A percentile compares a stretch with the other conserved stretches of the same genome.
These are phyloP conservation scores for Cladophialophora chaetospira DNA, from an alignment of 2,329 filamentous ascomycete species.

Conservation along the genomic window DNA sequence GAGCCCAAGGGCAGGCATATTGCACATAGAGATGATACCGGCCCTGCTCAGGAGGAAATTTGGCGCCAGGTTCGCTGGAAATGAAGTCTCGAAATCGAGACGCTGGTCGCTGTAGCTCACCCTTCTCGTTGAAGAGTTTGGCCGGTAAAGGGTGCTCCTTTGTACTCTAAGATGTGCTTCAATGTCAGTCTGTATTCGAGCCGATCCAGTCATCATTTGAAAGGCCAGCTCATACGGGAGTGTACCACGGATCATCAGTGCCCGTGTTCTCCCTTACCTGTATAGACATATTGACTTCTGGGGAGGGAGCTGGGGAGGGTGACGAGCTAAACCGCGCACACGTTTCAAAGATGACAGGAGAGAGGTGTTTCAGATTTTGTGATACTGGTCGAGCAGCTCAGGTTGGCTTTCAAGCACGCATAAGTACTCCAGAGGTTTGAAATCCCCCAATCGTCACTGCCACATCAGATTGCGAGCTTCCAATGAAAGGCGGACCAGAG, in stretches of 20 bases:
- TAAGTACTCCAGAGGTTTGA: too few relatives aligned
- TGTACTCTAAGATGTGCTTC: slow-evolving; percentile 63
- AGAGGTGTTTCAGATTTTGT: too few relatives aligned
- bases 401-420: too few relatives aligned
- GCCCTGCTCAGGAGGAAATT: slow-evolving; percentile 80
- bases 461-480: neutral
- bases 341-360: neutral
- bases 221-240: neutral
- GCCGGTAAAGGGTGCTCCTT: slow-evolving; percentile 70
- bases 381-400: too few relatives aligned
- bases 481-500: neutral
- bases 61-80: slow-evolving; percentile 67
- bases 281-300: neutral
- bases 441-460: neutral
- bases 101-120: slow-evolving; percentile 86
- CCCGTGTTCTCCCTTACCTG: neutral
- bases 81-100: slow-evolving; percentile 81
- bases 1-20: slow-evolving; percentile 88
- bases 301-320: neutral
- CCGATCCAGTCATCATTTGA: neutral
- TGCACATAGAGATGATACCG: slow-evolving; percentile 93
- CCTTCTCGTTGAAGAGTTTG: slow-evolving; percentile 61
- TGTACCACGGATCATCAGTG: neutral
- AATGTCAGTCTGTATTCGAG: neutral
- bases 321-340: neutral